These are phyloP conservation scores for Albifimbria verrucaria DNA, from an alignment of 2,329 filamentous ascomycete species.

Conservation along the genomic window DNA sequence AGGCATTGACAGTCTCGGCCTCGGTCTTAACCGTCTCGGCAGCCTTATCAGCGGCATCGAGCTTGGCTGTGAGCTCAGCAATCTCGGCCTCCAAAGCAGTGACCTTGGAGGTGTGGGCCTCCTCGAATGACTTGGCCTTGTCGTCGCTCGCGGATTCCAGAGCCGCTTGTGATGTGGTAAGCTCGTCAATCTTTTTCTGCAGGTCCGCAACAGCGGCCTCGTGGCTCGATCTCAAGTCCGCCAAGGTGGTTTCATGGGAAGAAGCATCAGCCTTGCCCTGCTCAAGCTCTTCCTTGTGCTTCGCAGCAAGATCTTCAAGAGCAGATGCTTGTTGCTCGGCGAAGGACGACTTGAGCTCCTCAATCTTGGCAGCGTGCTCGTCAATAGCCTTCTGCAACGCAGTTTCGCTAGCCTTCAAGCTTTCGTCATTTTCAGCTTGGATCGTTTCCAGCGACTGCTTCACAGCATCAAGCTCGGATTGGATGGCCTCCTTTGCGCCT, in stretches of 20 bases:
- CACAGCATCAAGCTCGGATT: conserved; percentile 44
- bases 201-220: conserved; percentile 45
- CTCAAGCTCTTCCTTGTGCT: conserved; percentile 48
- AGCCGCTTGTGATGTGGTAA: conserved; percentile 43
- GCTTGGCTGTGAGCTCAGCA: conserved; percentile 45
- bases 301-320: conserved; percentile 48
- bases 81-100: conserved; percentile 51
- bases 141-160: conserved; percentile 43
- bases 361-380: conserved; percentile 48
- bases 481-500: conserved; percentile 45
- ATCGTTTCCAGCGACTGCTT: conserved; percentile 47
- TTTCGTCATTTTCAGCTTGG: conserved; percentile 30
- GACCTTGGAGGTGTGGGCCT: conserved; percentile 42
- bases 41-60: conserved; percentile 45
- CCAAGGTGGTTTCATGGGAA: conserved; percentile 46
- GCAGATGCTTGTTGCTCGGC: conserved; percentile 46
- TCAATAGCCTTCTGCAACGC: conserved; percentile 35
- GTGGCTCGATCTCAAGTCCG: conserved; percentile 48
- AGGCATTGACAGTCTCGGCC: conserved; percentile 39
- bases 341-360: conserved; percentile 46
- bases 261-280: conserved; percentile 41
- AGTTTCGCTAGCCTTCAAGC: conserved; percentile 27
- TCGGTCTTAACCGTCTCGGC: conserved; percentile 38
- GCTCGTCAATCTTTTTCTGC: conserved; percentile 52
- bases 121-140: conserved; percentile 41